phyloP scores from a whole-genome alignment of 768 basidiomycete genomes.

The Tricholoma furcatifolium region DNA sequence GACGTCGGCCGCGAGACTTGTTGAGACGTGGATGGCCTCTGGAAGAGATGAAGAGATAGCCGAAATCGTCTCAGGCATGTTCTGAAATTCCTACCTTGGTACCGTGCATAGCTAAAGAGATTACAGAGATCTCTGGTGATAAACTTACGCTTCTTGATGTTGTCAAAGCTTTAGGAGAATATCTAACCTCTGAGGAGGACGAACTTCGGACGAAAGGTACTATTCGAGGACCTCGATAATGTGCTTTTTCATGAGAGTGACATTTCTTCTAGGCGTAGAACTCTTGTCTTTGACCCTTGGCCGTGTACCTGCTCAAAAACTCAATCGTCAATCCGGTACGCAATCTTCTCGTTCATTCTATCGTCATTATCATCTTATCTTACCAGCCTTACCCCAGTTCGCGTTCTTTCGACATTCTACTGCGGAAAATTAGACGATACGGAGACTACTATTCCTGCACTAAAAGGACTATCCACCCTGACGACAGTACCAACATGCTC shows the following conservation, averaged over 20 bases:
- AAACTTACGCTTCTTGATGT: conserved; percentile 65
- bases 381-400: conserved; percentile 46
- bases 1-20: conserved; percentile 44
- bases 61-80: conserved; percentile 59
- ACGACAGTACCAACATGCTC: conserved; percentile 62
- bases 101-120: conserved; percentile 7
- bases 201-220: conserved; percentile 76
- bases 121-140: conserved; percentile 48
- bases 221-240: conserved; percentile 4
- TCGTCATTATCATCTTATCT: conserved; percentile 7
- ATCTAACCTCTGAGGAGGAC: conserved; percentile 85
- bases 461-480: conserved; percentile 72
- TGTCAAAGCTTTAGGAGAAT: conserved; percentile 85
- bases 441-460: conserved; percentile 78
- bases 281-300: conserved; percentile 74
- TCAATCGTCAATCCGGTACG: conserved; percentile 85
- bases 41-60: conserved; percentile 58
- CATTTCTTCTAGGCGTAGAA: conserved; percentile 63
- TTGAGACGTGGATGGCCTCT: conserved; percentile 73
- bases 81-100: conserved; percentile 5
- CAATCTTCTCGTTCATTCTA: not conserved
- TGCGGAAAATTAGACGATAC: conserved; percentile 84
- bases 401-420: conserved; percentile 81
- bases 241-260: conserved; percentile 5
- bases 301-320: conserved; percentile 53